Base-by-base conservation (phyloP, 805 yeast genomes). In the Priceomyces carsonii region DNA sequence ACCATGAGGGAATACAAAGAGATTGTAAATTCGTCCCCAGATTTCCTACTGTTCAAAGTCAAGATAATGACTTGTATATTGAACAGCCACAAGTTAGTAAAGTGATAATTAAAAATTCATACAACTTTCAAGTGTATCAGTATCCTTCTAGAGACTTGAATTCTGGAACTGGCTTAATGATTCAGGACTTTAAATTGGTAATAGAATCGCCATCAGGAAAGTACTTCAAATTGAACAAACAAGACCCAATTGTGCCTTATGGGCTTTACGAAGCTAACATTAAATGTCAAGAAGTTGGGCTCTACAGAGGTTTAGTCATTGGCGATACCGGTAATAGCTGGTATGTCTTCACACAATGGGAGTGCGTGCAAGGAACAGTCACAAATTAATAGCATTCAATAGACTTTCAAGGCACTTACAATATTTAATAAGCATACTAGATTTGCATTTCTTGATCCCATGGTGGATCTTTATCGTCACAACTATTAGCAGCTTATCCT, bases 291-390 rank as follows among this genome's bases (percentile, higher is more conserved):
- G 96, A 90, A 53, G 56, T 63, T 1, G 99, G 99, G 2, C 56
- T 73, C 12, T 93, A 96, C 87, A 73, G 90, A 38, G 91, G 88
- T 1, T 72, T 90, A 30, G 87, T 87, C 0, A 76, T 84, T 25
- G 82, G 87, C 7, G 91, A 87, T 43, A 76, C 80, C 26, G 86
- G 85, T 3, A 72, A 73, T 36, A 81, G 88, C 35, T 86, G 95
- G 87, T 83, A 88, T 50, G 87, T 85, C 3, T 88, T 86, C 61
- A 89, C 95, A 9, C 96, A 89, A 59, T 91, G 99, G 99, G 66
- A 68, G 20, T 83, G 91, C 57, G 57, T 64, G 13, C 55, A 56
- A 4, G 53, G 52, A 3, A 35, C 42, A 9, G 47, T 48, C 18
- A 42, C 32, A 18, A 28, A 32, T 17, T 32, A 29, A 23, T 9